These are phyloP conservation scores for Melaleuca alternifolia DNA, from an alignment of 345 rosid genomes.

Conservation along the genomic window DNA sequence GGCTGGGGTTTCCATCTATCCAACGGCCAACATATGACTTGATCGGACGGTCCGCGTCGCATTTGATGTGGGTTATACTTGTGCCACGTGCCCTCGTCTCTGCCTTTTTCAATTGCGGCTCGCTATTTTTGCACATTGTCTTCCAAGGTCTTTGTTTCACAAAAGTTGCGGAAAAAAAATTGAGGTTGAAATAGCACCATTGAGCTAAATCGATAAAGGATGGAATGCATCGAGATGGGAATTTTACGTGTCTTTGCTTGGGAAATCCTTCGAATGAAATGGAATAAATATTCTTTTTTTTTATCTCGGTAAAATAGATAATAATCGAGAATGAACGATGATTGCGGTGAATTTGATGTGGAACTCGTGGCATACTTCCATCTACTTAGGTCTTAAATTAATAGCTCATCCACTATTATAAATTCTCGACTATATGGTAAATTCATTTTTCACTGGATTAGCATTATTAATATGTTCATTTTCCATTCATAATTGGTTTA, in stretches of 20 bases:
- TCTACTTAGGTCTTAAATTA: not conserved
- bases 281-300: no score
- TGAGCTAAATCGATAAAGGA: no score
- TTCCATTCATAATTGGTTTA: not conserved
- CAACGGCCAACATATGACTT: not conserved
- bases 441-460: not conserved
- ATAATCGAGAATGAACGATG: not conserved
- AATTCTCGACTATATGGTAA: not conserved
- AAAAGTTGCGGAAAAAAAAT: not conserved
- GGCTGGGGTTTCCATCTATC: not conserved
- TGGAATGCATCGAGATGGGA: not conserved
- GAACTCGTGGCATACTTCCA: not conserved
- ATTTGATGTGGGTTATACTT: not conserved
- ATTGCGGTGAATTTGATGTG: rapidly evolving
- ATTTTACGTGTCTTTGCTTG: not conserved
- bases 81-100: no score
- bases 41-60: not conserved
- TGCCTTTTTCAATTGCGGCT: not conserved
- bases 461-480: not conserved
- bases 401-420: not conserved
- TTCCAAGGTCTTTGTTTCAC: not conserved
- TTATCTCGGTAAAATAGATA: no score
- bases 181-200: no score
- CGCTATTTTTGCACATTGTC: not conserved
- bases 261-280: no score